These are phyloP conservation scores for Collybia mongolica DNA, from an alignment of 768 basidiomycete species.

Conservation along the genomic window DNA sequence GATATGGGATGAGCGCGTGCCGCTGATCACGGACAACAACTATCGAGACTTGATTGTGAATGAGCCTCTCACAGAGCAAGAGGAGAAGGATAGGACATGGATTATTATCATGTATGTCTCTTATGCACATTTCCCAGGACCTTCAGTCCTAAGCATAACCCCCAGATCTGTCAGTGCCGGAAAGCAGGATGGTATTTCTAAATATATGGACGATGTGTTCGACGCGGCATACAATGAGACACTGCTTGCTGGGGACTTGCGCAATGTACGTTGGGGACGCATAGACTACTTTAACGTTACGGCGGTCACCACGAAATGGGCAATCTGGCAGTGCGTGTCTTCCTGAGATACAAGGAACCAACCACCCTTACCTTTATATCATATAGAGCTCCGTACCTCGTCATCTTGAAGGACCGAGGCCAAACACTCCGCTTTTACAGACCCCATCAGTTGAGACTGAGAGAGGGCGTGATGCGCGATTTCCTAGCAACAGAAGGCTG, in stretches of 20 bases:
- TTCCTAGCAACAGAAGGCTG: constrained; percentile 69
- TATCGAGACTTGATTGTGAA: constrained; percentile 70
- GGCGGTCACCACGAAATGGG: constrained; percentile 81
- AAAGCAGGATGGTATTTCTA: constrained; percentile 64
- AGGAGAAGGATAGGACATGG: constrained; percentile 74
- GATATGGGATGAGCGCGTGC: constrained; percentile 72
- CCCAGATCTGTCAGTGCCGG: constrained; percentile 56
- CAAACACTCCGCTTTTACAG: constrained; percentile 80
- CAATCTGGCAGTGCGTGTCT: constrained; percentile 70
- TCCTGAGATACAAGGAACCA: background rate
- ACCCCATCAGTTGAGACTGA: constrained; percentile 59
- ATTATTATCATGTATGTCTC: constrained; percentile 68
- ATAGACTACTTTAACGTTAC: constrained; percentile 90
- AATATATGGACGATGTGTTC: constrained; percentile 69
- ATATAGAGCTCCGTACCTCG: constrained; percentile 71
- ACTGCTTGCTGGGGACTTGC: constrained; percentile 56
- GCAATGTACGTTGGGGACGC: constrained; percentile 77
- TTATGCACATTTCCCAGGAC: constrained; percentile 2
- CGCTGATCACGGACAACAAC: constrained; percentile 82
- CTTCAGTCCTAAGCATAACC: constrained; percentile 7
- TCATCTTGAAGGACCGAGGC: constrained; percentile 71
- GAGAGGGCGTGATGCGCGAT: constrained; percentile 56
- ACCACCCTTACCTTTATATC: constrained; percentile 6
- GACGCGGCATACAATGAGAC: constrained; percentile 73
- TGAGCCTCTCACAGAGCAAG: constrained; percentile 61